Percentiles rank a stretch among this genome's conserved stretches.
Conservation (phyloP, 306 rosid species). For the Quercus wislizeni region DNA sequence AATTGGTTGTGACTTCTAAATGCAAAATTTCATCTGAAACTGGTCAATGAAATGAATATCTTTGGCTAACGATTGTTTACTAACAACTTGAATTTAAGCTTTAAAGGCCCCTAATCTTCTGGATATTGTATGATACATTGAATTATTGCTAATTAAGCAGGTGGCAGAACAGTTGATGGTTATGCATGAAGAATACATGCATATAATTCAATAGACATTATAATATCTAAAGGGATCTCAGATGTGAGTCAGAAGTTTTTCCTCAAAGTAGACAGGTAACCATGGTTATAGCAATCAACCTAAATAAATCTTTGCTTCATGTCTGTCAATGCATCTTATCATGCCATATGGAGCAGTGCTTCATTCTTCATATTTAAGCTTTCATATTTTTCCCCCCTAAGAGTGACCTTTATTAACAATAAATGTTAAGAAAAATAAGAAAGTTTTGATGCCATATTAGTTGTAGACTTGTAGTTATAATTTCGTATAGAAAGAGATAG, state of each 20-base stretch:
- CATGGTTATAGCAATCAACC: background rate
- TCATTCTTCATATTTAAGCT: too few relatives aligned
- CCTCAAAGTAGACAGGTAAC: background rate
- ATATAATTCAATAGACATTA: slow-evolving; percentile 12
- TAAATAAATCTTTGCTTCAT: background rate
- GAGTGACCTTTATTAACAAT: too few relatives aligned
- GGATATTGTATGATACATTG: background rate
- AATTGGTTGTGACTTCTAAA: too few relatives aligned
- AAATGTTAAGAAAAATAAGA: too few relatives aligned
- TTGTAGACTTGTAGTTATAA: too few relatives aligned
- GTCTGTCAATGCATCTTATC: background rate
- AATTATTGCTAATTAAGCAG: slow-evolving; percentile 30
- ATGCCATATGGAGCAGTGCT: too few relatives aligned
- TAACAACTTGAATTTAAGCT: background rate
- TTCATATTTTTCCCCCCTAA: too few relatives aligned
- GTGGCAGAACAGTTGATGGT: slow-evolving; percentile 66
- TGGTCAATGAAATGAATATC: background rate
- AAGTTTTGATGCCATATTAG: too few relatives aligned
- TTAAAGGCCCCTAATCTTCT: background rate
- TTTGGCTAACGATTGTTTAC: background rate
- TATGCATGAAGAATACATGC: slow-evolving; percentile 53
- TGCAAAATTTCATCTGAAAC: background rate
- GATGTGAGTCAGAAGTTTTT: background rate
- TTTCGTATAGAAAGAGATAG: too few relatives aligned
- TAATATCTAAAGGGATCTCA: background rate